Percentiles rank a stretch among this genome's conserved stretches.
phyloP scores from a whole-genome alignment of 345 rosid species.

The Eucalyptus polybractea region DNA sequence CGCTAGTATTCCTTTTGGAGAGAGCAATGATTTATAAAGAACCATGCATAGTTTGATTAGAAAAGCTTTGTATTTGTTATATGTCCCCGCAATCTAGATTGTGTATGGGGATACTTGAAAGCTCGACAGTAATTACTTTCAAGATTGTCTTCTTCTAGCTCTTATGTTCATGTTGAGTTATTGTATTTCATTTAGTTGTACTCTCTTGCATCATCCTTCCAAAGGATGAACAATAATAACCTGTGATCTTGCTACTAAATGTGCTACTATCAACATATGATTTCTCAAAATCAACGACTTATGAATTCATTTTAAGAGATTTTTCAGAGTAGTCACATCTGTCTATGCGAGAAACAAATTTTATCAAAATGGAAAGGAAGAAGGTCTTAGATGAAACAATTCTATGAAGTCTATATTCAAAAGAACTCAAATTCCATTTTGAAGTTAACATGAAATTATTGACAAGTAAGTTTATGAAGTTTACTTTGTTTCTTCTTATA shows the following conservation, averaged over 20 bases:
- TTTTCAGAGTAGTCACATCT: not conserved
- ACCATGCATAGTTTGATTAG: not conserved
- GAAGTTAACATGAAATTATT: not conserved
- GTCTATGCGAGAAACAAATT: not conserved
- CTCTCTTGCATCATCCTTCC: not conserved
- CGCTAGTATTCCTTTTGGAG: not conserved
- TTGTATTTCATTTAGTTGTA: not conserved
- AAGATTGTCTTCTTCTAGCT: not conserved
- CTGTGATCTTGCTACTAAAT: not conserved
- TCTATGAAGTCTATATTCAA: accelerated
- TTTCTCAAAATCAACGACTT: not conserved
- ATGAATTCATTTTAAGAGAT: not conserved
- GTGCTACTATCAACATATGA: not conserved
- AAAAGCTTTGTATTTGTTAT: not conserved
- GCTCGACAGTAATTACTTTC: no score
- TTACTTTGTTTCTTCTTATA: not conserved
- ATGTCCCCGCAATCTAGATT: not conserved
- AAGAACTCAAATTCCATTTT: not conserved
- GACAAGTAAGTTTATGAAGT: not conserved
- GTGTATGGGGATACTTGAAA: not conserved
- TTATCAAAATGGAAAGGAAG: not conserved
- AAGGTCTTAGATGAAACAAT: not conserved
- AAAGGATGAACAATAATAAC: not conserved
- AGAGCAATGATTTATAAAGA: not conserved
- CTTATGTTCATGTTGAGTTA: not conserved